Percentiles rank a stretch among this genome's conserved stretches.
Conservation (phyloP, 169 alveolate genomes). For the Cyclospora cayetanensis region DNA sequence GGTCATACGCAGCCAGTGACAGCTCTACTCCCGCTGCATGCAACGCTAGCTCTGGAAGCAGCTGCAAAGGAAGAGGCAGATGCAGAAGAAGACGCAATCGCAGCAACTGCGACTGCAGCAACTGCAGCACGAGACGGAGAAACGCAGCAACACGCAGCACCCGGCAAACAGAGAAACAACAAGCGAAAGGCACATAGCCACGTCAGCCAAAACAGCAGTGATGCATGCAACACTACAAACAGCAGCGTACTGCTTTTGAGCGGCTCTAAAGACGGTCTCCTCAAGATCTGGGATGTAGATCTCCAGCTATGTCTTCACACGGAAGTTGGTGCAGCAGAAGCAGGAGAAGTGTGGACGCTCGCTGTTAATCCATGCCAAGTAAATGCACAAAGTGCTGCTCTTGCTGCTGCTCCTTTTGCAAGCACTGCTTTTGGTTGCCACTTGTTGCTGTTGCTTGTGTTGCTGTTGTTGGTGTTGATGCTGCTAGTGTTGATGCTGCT, state of each 20-base stretch:
- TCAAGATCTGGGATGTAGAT: conserved; percentile 88
- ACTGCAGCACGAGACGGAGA: conserved; percentile 15
- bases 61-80: not conserved
- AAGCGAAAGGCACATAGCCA: not conserved
- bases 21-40: conserved; percentile 60
- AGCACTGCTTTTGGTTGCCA: no score
- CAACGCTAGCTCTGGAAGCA: not conserved
- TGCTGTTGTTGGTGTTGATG: not conserved
- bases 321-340: conserved; percentile 75
- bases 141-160: not conserved
- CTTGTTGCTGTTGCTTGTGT: not conserved
- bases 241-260: conserved; percentile 75
- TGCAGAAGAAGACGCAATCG: not conserved
- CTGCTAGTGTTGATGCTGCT: not conserved
- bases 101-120: not conserved
- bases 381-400: not conserved
- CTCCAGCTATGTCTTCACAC: conserved; percentile 89
- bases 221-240: not conserved
- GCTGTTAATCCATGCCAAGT: conserved; percentile 64
- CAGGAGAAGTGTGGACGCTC: conserved; percentile 78
- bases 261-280: conserved; percentile 86
- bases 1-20: conserved; percentile 87
- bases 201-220: not conserved
- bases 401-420: not conserved
- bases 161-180: not conserved